These are phyloP conservation scores for Tylopilus rubrobrunneus DNA, from an alignment of 768 basidiomycete species.

Conservation along the genomic window DNA sequence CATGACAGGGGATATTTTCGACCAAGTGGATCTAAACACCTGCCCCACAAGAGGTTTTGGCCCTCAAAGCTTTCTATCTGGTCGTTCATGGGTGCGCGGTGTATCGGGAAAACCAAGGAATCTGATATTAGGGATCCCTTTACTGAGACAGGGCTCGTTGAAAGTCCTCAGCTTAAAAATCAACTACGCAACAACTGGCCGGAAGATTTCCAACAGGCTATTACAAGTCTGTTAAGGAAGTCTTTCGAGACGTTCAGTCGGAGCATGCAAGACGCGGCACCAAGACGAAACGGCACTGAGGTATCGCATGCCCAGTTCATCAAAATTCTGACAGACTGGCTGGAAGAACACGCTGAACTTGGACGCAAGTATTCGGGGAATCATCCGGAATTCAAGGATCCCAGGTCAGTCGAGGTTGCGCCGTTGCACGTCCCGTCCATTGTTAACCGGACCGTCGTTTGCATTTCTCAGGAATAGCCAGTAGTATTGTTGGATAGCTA, in stretches of 20 bases:
- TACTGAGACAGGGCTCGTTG: too few species aligned
- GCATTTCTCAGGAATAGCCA: too few species aligned
- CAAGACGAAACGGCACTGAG: not conserved
- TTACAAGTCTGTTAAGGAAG: not conserved
- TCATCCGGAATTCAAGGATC: not conserved
- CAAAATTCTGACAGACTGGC: not conserved
- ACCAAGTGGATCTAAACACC: not conserved
- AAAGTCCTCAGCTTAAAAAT: not conserved
- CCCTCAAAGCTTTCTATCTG: not conserved
- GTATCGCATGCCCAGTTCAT: not conserved
- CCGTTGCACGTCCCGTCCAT: too few species aligned
- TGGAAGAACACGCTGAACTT: not conserved
- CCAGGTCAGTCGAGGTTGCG: too few species aligned
- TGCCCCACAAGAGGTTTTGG: constrained; percentile 8
- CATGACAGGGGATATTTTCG: constrained; percentile 3
- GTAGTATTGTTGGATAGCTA: too few species aligned
- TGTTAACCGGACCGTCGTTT: too few species aligned
- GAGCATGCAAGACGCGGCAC: not conserved
- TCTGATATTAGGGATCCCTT: too few species aligned
- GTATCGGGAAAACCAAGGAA: too few species aligned
- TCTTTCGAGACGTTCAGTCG: not conserved
- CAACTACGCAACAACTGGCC: not conserved
- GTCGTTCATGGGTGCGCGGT: too few species aligned
- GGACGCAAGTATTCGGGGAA: not conserved
- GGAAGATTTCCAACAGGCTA: not conserved